phyloP scores from a whole-genome alignment of 495 filamentous ascomycete species.

The Chaetomium fimeti region DNA sequence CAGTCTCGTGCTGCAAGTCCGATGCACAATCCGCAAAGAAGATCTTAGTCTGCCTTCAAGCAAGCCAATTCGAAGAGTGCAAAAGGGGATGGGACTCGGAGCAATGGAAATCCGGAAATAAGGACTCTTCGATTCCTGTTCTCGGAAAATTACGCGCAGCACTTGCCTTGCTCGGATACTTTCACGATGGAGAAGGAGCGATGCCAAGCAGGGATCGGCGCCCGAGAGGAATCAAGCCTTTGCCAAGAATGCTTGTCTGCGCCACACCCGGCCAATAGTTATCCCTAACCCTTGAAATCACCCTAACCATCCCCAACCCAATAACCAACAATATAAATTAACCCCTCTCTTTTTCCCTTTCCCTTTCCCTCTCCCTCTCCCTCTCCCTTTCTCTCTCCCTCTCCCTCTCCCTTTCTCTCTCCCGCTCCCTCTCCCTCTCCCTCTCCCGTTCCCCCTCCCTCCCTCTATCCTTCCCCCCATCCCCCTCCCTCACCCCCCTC shows the following conservation, averaged over 20 bases:
- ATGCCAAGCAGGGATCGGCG: conserved; percentile 9
- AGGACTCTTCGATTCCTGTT: background rate
- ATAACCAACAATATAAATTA: background rate
- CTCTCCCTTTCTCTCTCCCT: background rate
- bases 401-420: background rate
- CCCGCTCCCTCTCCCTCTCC: conserved; percentile 1
- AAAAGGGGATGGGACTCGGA: background rate
- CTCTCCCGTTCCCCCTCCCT: background rate
- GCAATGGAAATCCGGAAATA: background rate
- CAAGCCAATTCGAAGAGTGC: too few species aligned
- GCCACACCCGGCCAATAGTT: background rate
- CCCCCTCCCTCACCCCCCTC: conserved; percentile 19
- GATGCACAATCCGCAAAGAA: background rate
- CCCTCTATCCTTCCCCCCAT: conserved; percentile 11
- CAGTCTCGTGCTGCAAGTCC: background rate
- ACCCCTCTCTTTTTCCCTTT: too few species aligned
- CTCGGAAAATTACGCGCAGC: background rate
- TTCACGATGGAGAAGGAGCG: background rate
- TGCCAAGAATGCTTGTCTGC: conserved; percentile 10
- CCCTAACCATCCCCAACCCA: background rate
- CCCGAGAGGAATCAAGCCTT: background rate
- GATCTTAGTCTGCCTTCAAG: too few species aligned
- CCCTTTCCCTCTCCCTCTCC: too few species aligned
- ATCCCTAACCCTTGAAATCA: too few species aligned
- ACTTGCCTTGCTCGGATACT: background rate